Evolutionary conservation across 2,329 filamentous ascomycete species (phyloP).

Genomic region (Verticillium isaacii): DNA sequence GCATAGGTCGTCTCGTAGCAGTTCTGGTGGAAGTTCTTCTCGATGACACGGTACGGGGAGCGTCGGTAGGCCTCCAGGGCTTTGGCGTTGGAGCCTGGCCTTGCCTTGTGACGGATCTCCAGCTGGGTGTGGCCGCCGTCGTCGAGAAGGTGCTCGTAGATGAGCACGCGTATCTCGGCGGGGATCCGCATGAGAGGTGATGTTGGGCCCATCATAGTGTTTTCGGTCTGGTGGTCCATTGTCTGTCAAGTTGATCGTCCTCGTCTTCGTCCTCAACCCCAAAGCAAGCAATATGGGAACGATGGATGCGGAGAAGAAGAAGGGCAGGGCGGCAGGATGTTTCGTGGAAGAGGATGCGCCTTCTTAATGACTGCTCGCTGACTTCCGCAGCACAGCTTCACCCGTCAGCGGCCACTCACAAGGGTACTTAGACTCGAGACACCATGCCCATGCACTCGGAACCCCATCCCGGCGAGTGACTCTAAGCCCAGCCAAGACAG

Average conservation of each 20-base stretch:
- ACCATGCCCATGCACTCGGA: background rate
- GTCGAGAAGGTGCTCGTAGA: constrained; percentile 39
- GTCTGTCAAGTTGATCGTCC: too few species aligned
- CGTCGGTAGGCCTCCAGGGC: constrained; percentile 16
- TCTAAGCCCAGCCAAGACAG: background rate
- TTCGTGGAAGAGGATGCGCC: background rate
- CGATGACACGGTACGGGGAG: constrained; percentile 35
- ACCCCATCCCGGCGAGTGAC: background rate
- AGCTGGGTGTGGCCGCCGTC: constrained; percentile 31
- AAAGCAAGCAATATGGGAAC: too few species aligned
- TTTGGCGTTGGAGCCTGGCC: background rate
- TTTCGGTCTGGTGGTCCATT: background rate
- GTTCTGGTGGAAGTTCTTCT: constrained; percentile 31
- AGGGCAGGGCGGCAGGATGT: background rate
- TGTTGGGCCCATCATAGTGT: background rate
- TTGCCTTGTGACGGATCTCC: constrained; percentile 24
- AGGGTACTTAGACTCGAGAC: background rate
- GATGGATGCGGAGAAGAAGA: background rate
- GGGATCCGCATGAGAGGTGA: constrained; percentile 25
- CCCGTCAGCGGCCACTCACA: background rate
- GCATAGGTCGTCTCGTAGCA: constrained; percentile 50
- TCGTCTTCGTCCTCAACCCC: too few species aligned
- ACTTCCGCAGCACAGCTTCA: background rate
- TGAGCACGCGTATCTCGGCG: constrained; percentile 36
- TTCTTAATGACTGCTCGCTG: background rate